A percentile compares a stretch with the other conserved stretches of the same genome.
Conservation (phyloP, 345 rosid species). For the Camelina laxa region DNA sequence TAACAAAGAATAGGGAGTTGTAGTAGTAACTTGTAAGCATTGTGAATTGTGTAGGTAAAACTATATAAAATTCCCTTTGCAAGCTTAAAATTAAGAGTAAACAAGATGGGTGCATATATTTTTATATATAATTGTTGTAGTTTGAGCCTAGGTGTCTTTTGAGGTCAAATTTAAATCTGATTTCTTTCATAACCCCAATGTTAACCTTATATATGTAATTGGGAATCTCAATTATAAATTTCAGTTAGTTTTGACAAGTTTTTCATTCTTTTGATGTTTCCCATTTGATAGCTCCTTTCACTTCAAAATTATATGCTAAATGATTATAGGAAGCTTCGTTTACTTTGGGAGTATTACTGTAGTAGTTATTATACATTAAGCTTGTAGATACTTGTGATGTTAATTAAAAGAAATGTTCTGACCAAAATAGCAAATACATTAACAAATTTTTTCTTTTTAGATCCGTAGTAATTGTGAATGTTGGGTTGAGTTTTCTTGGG, state of each 20-base stretch:
- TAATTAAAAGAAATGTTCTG: too few species aligned
- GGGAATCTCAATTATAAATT: constrained; percentile 7
- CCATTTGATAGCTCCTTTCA: not conserved
- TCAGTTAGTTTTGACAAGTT: not conserved
- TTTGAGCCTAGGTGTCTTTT: constrained; percentile 27
- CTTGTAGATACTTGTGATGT: too few species aligned
- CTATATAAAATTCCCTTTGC: constrained; percentile 1
- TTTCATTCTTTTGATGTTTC: not conserved
- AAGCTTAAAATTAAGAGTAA: constrained; percentile 15
- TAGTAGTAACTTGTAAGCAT: constrained; percentile 18
- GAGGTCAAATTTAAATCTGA: constrained; percentile 13
- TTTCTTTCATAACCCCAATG: not conserved
- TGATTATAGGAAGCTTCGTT: not conserved
- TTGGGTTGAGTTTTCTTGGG: too few species aligned
- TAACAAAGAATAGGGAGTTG: constrained; percentile 27
- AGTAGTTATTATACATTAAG: not conserved
- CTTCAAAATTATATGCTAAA: not conserved
- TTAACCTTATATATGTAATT: not conserved
- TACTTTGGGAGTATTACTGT: not conserved
- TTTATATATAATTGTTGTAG: constrained; percentile 29
- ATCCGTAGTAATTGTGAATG: too few species aligned
- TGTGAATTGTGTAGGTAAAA: constrained; percentile 39
- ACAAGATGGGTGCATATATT: constrained; percentile 35
- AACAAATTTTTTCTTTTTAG: too few species aligned
- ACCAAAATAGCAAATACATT: too few species aligned